These are phyloP conservation scores for Aquanectria penicillioides DNA, from an alignment of 2,329 filamentous ascomycete genomes.

Conservation along the genomic window DNA sequence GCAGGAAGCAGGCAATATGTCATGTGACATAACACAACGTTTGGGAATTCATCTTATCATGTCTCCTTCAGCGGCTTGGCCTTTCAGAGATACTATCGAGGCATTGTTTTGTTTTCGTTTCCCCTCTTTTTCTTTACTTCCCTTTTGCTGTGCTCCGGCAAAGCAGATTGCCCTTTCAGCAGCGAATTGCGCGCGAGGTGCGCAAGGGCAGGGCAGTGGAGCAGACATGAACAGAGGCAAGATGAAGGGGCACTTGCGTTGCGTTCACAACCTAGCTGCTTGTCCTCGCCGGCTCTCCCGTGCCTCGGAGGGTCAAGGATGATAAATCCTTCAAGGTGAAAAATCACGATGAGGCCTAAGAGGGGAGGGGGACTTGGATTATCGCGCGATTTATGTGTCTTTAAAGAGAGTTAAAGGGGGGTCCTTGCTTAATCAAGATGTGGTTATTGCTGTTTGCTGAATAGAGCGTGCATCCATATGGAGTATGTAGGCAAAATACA, in stretches of 20 bases:
- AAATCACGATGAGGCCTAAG: neutral
- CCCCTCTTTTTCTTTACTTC: neutral
- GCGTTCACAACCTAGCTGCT: neutral
- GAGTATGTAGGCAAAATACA: too few relatives aligned
- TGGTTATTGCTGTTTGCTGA: too few relatives aligned
- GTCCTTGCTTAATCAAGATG: neutral
- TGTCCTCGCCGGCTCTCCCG: neutral
- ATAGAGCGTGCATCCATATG: neutral
- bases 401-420: too few relatives aligned
- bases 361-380: neutral
- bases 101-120: neutral
- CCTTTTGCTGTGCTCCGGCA: neutral
- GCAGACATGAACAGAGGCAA: slow-evolving; percentile 6
- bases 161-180: neutral
- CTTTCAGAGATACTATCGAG: neutral
- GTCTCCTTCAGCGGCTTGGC: neutral
- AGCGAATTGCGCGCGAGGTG: neutral
- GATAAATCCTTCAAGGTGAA: neutral
- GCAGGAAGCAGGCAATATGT: too few relatives aligned
- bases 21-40: too few relatives aligned
- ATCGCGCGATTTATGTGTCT: neutral
- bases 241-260: neutral
- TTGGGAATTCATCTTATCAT: too few relatives aligned
- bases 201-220: neutral
- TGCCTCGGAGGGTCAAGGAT: neutral